phyloP scores from a whole-genome alignment of 345 rosid species.

The Diplotaxis tenuifolia region DNA sequence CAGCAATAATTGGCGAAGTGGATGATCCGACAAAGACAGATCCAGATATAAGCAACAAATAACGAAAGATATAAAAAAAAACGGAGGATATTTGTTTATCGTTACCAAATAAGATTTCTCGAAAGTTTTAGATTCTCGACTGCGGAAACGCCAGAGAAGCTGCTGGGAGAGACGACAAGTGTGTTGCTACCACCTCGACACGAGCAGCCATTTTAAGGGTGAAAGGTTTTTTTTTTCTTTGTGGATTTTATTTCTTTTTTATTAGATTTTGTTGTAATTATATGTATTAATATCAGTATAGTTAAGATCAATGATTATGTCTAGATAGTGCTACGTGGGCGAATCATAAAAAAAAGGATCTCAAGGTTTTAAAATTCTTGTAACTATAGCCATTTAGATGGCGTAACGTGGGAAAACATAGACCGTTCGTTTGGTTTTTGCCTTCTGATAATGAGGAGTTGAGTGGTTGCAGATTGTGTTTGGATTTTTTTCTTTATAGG shows the following conservation, averaged over 20 bases:
- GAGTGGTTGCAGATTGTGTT: conserved; percentile 30
- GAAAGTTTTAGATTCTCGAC: conserved; percentile 10
- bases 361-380: neutral
- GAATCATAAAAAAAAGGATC: conserved; percentile 23
- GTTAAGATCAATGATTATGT: neutral
- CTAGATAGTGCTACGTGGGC: conserved; percentile 14
- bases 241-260: neutral
- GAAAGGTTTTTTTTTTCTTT: neutral
- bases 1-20: neutral
- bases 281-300: neutral
- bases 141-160: conserved; percentile 32
- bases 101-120: conserved; percentile 9
- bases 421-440: conserved; percentile 24
- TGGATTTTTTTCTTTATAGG: neutral
- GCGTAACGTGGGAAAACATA: conserved; percentile 9
- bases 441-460: conserved; percentile 16
- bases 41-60: conserved; percentile 26
- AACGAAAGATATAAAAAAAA: neutral
- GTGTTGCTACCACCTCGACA: conserved; percentile 58
- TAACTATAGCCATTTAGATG: neutral
- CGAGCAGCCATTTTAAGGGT: conserved; percentile 65
- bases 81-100: neutral
- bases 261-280: neutral
- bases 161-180: conserved; percentile 71
- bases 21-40: conserved; percentile 34